Base-by-base conservation (phyloP, 2,329 filamentous ascomycete species). In the Periconia sp. region DNA sequence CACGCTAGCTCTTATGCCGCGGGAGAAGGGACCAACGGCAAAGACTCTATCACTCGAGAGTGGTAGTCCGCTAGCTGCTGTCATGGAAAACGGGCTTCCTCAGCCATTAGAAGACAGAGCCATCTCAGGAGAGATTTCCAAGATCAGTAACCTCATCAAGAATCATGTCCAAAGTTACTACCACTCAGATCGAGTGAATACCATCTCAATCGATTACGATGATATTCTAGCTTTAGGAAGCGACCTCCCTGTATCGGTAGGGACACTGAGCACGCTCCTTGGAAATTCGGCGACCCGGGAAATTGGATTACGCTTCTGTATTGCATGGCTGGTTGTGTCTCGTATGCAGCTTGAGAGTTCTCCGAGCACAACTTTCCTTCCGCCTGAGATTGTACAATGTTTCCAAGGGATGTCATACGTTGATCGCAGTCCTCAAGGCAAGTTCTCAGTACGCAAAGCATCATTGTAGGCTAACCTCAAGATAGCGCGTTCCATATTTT, bases 81-180 rank as follows among this genome's bases (percentile, higher is more conserved):
- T 51, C 5, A 11, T 53, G 9, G 52, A 55, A 6, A 48, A 40
- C 17, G 40, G 37, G 9, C 48, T 66, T 5, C 62, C 66, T 3
- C 61, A 68, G n/a, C 66, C 68, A 5, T 26, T 65, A 5, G 62
- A 65, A 32, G 66, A 71, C 34, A 59, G 59, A 18, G 57, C 56
- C 1, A 61, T 71, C 18, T 50, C 52, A 13, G 55, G 50, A 4
- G 65, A 67, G 15, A 52, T 69, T 2, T 65, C 63, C 0, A 67
- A 61, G 11, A 62, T 71, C 18, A 51, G 59, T 37, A 63, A 55
- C 23, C 41, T 55, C 19, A 65, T 70, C 48, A 68, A 69, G 21
- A 69, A 66, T 17, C 67, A 71, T 23, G 64, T 68, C 21, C 61
- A 65, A 36, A 70, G 60, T 33, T 71, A 63, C 43, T 71, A 70